Conservation (phyloP, 257 asterid genomes). For the Solanum piurae region DNA sequence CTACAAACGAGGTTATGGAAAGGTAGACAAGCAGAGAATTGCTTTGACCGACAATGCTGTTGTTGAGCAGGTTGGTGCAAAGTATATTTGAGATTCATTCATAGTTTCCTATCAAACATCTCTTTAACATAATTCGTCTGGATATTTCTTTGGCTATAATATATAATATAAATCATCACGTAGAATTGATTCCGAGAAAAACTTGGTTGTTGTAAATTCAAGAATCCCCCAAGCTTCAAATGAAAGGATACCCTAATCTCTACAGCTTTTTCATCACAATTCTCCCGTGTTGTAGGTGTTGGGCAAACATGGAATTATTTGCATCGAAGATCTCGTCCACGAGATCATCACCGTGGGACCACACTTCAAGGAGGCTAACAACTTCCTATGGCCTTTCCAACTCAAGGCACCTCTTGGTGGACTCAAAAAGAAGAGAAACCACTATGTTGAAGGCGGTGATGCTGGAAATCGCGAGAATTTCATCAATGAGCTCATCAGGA, state of each 20-base stretch:
- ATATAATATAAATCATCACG: not conserved
- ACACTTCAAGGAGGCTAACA: slow-evolving; percentile 51
- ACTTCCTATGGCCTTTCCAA: slow-evolving; percentile 59
- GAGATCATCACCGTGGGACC: slow-evolving; percentile 48
- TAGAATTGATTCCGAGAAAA: not conserved
- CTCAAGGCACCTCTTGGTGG: slow-evolving; percentile 55
- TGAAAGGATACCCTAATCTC: not conserved
- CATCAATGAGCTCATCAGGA: slow-evolving; percentile 47
- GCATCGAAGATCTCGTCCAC: slow-evolving; percentile 47
- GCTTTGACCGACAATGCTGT: slow-evolving; percentile 62
- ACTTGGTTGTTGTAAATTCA: not conserved
- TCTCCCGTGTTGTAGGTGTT: slow-evolving; percentile 7
- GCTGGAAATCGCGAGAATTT: slow-evolving; percentile 49
- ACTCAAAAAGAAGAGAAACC: slow-evolving; percentile 49
- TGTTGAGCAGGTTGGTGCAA: slow-evolving; percentile 40
- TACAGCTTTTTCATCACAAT: not conserved
- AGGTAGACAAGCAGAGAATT: slow-evolving; percentile 59
- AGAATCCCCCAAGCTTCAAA: not conserved
- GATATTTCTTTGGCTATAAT: not conserved
- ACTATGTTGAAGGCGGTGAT: slow-evolving; percentile 57
- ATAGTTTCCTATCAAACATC: not conserved
- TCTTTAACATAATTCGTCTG: not conserved
- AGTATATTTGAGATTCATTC: not conserved
- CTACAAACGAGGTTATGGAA: slow-evolving; percentile 69
- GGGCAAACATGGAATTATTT: slow-evolving; percentile 41